Evolutionary conservation across 495 filamentous ascomycete genomes (phyloP).

Genomic region (Trichodelitschia bisporula): DNA sequence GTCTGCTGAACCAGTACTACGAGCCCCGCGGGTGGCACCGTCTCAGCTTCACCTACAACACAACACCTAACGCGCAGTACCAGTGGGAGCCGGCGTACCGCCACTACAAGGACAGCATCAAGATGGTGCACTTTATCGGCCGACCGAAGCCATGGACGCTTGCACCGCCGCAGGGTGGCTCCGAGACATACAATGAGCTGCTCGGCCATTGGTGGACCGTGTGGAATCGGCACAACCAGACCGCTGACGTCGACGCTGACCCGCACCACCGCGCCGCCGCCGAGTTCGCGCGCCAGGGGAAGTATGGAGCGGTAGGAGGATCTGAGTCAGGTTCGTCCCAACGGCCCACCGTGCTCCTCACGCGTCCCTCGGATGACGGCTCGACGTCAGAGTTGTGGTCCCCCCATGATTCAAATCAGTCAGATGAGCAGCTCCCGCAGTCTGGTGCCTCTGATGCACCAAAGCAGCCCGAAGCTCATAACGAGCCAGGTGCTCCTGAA

Average conservation of each 20-base stretch:
- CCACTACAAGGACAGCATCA: conserved; percentile 73
- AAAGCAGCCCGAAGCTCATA: no score
- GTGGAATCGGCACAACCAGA: conserved; percentile 61
- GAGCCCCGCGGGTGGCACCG: conserved; percentile 46
- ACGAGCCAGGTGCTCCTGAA: no score
- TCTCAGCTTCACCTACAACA: conserved; percentile 88
- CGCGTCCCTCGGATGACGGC: no score
- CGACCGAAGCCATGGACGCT: conserved; percentile 67
- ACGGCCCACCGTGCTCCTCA: no score
- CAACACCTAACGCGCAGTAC: conserved; percentile 81
- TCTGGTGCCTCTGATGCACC: no score
- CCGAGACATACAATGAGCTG: conserved; percentile 57
- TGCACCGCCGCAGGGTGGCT: conserved; percentile 19
- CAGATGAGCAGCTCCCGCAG: no score
- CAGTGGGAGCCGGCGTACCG: conserved; percentile 87
- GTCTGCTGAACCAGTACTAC: conserved; percentile 88
- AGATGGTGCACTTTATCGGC: conserved; percentile 83
- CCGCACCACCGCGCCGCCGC: no score
- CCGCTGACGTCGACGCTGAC: conserved; percentile 7
- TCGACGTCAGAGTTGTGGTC: no score
- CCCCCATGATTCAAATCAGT: no score
- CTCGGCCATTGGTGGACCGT: conserved; percentile 73
- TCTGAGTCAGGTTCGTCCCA: no score
- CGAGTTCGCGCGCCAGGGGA: no score
- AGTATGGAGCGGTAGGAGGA: no score